Evolutionary conservation across 441 rosid genomes (phyloP), one percentile per base, ranked within the genome.

Genomic region (Populus trichocarpa): DNA sequence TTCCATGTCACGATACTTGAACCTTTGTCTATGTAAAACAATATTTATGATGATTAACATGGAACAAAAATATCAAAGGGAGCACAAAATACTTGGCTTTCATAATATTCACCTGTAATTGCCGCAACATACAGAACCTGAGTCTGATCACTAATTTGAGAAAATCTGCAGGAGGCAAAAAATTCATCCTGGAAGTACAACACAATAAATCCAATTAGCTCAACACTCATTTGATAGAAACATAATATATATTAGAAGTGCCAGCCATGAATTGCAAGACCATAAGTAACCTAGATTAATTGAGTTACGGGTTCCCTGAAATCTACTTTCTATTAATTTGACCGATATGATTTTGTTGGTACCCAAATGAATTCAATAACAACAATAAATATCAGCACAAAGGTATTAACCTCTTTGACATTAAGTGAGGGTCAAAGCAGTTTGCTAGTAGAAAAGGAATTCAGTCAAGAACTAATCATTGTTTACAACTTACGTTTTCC

Each of bases 161-260:
- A 86, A 88, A 93, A 97, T 86, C 93, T 91, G 84, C 99, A 93
- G 74, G 70, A 90, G 81, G 90, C 88, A 85, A 94, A 93, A 67
- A 84, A 53, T 90, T 97, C 98, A 77, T 87, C 99, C 98, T 96
- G 91, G 75, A 77, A 80, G 71, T 40, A 75, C 74, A 35, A 78
- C 40, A 75, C 71, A 32, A 79, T 25, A 67, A 74, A 73, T 46
- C 46, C 78, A 75, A 77, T 79, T 74, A 85, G 82, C 75, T 73
- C 40, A 75, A 72, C 14, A 66, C 71, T 61, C 35, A 65, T 28
- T 40, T 68, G 26, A 80, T 16, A 70, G 64, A 78, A n/a, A 33
- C 3, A 36, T 30, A 2, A 50, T 65, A 18, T 59, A 46, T 10
- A 22, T 22, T 30, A 9, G 9, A 42, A 8, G 35, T 70, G n/a